Conservation (phyloP, 164 flowering plant genomes). For the Chloranthus sessilifolius region DNA sequence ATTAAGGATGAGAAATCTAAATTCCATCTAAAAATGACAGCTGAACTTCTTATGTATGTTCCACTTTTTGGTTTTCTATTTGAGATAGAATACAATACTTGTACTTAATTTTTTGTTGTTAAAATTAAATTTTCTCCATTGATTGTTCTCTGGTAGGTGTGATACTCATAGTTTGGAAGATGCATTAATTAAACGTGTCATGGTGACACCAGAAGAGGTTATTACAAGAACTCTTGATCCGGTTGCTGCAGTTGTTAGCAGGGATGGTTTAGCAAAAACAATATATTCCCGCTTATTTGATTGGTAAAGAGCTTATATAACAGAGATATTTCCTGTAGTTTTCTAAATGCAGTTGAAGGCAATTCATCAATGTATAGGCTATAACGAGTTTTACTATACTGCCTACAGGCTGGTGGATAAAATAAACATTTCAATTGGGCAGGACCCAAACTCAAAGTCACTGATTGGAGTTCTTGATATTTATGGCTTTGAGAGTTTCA, state of each 20-base stretch:
- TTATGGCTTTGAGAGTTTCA: constrained; percentile 97
- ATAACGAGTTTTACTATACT: background rate
- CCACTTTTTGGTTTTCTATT: background rate
- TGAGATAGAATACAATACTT: background rate
- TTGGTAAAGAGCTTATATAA: constrained; percentile 46
- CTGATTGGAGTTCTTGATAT: constrained; percentile 99
- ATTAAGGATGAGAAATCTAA: constrained; percentile 90
- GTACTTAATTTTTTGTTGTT: background rate
- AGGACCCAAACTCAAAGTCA: constrained; percentile 86
- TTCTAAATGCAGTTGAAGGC: background rate
- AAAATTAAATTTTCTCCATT: background rate
- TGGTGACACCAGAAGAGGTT: constrained; percentile 97
- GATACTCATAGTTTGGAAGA: constrained; percentile 86
- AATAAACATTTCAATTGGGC: constrained; percentile 91
- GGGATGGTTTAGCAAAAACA: constrained; percentile 97
- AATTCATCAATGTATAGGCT: background rate
- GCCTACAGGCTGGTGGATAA: constrained; percentile 84
- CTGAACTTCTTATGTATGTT: constrained; percentile 78
- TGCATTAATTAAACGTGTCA: constrained; percentile 86
- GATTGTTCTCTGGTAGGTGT: constrained; percentile 47
- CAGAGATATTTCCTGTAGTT: background rate
- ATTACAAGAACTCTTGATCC: constrained; percentile 98
- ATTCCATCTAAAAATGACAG: constrained; percentile 78
- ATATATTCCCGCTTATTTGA: constrained; percentile 92
- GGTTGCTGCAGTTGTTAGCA: constrained; percentile 70